Base-by-base conservation (phyloP, 176 grass and related monocot genomes). In the Miscanthus lutarioriparius region DNA sequence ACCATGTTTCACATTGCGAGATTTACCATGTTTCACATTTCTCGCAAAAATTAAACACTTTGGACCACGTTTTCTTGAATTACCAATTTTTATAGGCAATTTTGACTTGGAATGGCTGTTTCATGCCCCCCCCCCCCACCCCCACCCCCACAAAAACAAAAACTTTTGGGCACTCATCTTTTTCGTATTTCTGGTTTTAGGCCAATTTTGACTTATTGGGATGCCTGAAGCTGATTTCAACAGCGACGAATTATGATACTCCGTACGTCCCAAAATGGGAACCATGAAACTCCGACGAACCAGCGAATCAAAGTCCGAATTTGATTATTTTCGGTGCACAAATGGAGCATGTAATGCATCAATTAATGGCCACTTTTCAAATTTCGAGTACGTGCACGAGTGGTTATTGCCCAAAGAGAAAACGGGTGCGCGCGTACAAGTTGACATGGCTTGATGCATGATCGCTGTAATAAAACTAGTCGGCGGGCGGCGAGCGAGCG, bases 361-460 rank as follows among this genome's bases (percentile, higher is more conserved):
- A 40, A 48, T 64, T 37, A 88, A 66, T 82, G 80, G 2, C 10
- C 43, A 23, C 66, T 87, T 41, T 63, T 77, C 17, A 37, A 75
- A 19, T 26, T 20, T 74, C 33, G 14, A 54, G 58, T 76, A 40
- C 10, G 80, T 16, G 76, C 15, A 53, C 16, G 35, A n/a, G 84
- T 39, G 59, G 56, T 79, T 74, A 56, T 47, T 12, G 41, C 47
- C 71, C 20, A 4, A 28, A 72, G 30, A 25, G 4, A 58, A 82
- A 74, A 40, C 16, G 10, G 64, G 47, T 13, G 79, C 26, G 41
- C 49, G 83, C 17, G 44, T 56, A 5, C 68, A 49, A 62, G 49
- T 67, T 74, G 74, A 47, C 22, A n/a, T n/a, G 33, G 27, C 48
- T 12, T 26, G 11, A 16, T 14, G 44, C 41, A 66, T 40, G n/a